A percentile compares a stretch with the other conserved stretches of the same genome.
phyloP scores from a whole-genome alignment of 2,329 filamentous ascomycete species.

The Pseudogymnoascus sp. region DNA sequence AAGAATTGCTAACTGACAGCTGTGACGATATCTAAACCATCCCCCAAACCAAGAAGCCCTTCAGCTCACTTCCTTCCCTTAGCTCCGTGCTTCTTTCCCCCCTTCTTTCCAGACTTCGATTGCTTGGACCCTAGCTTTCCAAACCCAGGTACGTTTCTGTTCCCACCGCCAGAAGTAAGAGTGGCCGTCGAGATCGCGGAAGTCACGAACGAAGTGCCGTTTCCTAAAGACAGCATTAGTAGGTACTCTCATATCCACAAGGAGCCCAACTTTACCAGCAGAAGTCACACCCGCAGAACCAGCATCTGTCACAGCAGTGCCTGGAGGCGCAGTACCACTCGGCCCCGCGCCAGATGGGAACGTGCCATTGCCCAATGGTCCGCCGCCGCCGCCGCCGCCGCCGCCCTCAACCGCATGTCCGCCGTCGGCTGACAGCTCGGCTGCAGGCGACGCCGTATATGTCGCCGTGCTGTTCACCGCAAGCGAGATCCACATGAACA shows the following conservation, averaged over 20 bases:
- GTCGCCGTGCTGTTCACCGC: constrained; percentile 37
- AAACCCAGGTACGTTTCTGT: background rate
- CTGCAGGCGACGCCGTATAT: background rate
- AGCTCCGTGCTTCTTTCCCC: background rate
- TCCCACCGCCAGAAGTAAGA: background rate
- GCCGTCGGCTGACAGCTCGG: background rate
- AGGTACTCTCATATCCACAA: background rate
- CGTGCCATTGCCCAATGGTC: background rate
- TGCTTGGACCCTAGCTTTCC: background rate
- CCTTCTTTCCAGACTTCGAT: background rate
- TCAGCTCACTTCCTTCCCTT: background rate
- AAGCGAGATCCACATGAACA: constrained; percentile 49
- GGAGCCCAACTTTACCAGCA: background rate
- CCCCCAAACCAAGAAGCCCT: background rate
- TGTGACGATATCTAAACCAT: background rate
- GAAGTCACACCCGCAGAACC: background rate
- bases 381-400: background rate
- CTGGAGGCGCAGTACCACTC: background rate
- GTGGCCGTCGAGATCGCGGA: background rate
- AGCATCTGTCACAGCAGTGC: background rate
- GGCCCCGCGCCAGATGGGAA: background rate
- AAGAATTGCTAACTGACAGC: background rate
- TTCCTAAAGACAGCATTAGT: background rate
- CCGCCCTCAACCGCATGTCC: background rate
- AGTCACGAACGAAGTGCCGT: background rate